Evolutionary conservation across 306 rosid genomes (phyloP).

Genomic region (Rosa persica): DNA sequence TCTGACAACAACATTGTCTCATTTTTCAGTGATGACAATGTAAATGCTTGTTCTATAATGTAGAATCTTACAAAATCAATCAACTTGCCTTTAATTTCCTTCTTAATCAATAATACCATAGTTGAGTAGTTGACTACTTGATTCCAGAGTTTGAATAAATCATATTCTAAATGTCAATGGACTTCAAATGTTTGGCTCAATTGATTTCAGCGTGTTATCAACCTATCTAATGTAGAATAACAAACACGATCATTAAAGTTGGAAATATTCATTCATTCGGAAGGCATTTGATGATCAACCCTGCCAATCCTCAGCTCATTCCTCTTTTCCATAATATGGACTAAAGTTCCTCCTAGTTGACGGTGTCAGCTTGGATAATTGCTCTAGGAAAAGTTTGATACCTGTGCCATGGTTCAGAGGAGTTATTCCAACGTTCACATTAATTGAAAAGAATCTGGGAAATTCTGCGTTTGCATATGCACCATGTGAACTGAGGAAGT

Average conservation of each 20-base stretch:
- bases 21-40: constrained; percentile 82
- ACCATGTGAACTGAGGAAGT: not conserved
- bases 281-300: not conserved
- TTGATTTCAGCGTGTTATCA: too few relatives aligned
- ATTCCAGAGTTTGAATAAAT: too few relatives aligned
- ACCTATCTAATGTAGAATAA: too few relatives aligned
- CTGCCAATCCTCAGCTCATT: not conserved
- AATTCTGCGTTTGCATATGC: too few relatives aligned
- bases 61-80: constrained; percentile 13
- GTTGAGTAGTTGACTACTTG: too few relatives aligned
- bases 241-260: too few relatives aligned
- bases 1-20: constrained; percentile 56
- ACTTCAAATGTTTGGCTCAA: too few relatives aligned
- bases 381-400: not conserved
- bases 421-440: not conserved
- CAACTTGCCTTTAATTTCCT: too few relatives aligned
- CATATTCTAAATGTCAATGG: too few relatives aligned
- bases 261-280: not conserved
- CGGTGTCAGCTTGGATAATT: not conserved
- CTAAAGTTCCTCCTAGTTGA: not conserved
- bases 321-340: not conserved
- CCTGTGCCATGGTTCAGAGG: not conserved
- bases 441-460: not conserved
- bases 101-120: too few relatives aligned
- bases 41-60: constrained; percentile 79